Conservation (phyloP, 371 early-diverging fungal species). For the Mucor circinelloides region DNA sequence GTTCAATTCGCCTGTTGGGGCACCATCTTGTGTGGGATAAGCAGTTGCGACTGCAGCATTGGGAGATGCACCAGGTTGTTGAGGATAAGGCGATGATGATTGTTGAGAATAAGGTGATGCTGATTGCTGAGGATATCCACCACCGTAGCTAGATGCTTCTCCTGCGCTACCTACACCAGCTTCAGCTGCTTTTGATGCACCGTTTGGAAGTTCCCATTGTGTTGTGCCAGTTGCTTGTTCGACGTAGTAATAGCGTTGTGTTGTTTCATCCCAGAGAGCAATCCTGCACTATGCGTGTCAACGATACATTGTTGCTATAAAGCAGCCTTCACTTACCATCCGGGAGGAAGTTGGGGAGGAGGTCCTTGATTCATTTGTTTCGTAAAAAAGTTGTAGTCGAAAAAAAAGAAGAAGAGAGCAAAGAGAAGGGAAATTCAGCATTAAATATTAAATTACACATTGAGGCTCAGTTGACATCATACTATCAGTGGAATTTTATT, state of each 20-base stretch:
- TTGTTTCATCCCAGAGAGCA: conserved; percentile 41
- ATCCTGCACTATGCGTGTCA: conserved; percentile 21
- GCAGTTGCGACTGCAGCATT: not conserved
- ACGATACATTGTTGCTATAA: not conserved
- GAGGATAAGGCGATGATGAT: conserved; percentile 17
- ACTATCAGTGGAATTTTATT: not conserved
- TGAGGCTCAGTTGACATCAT: not conserved
- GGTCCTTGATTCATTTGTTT: conserved; percentile 14
- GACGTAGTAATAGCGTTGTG: conserved; percentile 42
- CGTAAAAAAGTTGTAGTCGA: not conserved
- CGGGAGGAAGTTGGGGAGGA: conserved; percentile 30
- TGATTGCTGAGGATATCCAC: conserved; percentile 9
- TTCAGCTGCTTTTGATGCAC: not conserved
- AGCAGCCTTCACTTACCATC: conserved; percentile 21
- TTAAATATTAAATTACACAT: not conserved
- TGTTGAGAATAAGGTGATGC: not conserved
- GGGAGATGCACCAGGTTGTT: conserved; percentile 1
- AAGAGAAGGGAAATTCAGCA: not conserved
- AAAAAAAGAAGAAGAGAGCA: conserved; percentile 4
- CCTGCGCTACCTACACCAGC: conserved; percentile 9
- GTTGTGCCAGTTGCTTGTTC: conserved; percentile 40
- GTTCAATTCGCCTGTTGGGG: not conserved
- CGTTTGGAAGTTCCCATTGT: conserved; percentile 44
- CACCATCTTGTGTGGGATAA: conserved; percentile 10
- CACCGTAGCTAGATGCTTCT: conserved; percentile 29